Base-by-base conservation (phyloP, 2,329 filamentous ascomycete species). In the Hymenoscyphus scutula region DNA sequence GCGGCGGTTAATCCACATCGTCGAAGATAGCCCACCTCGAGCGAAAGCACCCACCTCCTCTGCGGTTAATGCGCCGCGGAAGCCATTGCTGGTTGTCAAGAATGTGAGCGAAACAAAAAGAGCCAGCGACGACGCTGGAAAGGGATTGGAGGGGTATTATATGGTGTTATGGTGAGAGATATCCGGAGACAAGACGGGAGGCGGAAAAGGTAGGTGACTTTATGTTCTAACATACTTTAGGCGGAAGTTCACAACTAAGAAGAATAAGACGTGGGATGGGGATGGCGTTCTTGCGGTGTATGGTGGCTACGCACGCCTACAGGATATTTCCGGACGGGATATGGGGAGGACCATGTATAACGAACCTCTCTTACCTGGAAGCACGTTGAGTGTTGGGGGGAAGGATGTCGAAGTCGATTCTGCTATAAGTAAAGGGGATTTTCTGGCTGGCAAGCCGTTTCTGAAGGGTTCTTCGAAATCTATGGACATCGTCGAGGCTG, bases 221-320 rank as follows among this genome's bases (percentile, higher is more conserved):
- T 23, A 10, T 11, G n/a, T 48, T 19, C 37, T 58, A 58, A 58
- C 30, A 23, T 19, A 27, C 1, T 30, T 3, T 17, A 85, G 84
- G 88, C 84, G 89, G 23, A 90, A 89, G 73, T 84, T 82, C 58
- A 89, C 87, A 0, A 82, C 78, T 5, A 91, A 90, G 74, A 91
- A 91, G 76, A 85, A 91, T 74, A 91, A 91, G 73, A 91, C 87
- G 5, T 91, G 89, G 88, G 88, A 91, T 70, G 88, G 88, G 2
- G 89, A 91, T 74, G 89, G 87, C 1, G 79, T 90, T 2, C 77
- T 91, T 8, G 78, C 80, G 3, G 78, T 88, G 3, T 75, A 77
- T 2, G 81, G 79, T 38, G 86, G 86, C 3, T 82, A 82, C 70
- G 86, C 83, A 3, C 80, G 78, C 59, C 77, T 91, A 17, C 83